Evolutionary conservation across 2,329 filamentous ascomycete species (phyloP), one percentile per base, ranked within the genome.

Genomic region (Xylaria sp.): DNA sequence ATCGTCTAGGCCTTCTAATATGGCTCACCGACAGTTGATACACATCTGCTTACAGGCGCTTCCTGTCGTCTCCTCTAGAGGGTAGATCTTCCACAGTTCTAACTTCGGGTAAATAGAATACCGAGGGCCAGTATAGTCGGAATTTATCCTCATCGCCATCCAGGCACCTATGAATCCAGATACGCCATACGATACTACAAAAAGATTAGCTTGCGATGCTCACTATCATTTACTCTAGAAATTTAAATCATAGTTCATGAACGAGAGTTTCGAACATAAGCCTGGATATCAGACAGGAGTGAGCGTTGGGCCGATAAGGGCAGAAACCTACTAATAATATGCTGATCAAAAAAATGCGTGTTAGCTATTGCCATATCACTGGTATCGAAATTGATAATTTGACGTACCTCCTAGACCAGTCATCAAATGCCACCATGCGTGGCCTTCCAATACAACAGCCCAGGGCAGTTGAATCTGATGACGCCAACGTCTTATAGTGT

Each of bases 111-210:
- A 88, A 78, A 1, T 83, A 86, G 74, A 89, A 84, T 15, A 88
- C 72, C 28, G 86, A 87, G 1, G 90, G 88, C 93, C 93, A 97
- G 61, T 86, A 76, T 65, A 96, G 82, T 74, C 86, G 84, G 76
- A 90, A 96, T 76, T 94, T 88, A 51, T 92, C 87, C 75, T 93
- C 91, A 55, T 86, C 86, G 3, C 89, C 88, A 70, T 94, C 92
- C 59, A 96, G 82, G 74, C 92, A 94, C 71, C 91, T 90, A 49
- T 92, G 88, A 20, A 96, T 85, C 91, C 92, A 95, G 31, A 94
- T 89, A 3, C 92, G 91, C 93, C 93, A 97, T 15, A 89, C 84
- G 73, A 97, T 93, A 78, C 70, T 72, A 13, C 8, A 51, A 41
- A 58, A 8, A 18, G 41, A 28, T 70, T 56, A 72, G 70, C 46